Percentiles rank a stretch among this genome's conserved stretches.
These are phyloP conservation scores for Pachyrhizus erosus DNA, from an alignment of 306 rosid genomes.

Conservation along the genomic window DNA sequence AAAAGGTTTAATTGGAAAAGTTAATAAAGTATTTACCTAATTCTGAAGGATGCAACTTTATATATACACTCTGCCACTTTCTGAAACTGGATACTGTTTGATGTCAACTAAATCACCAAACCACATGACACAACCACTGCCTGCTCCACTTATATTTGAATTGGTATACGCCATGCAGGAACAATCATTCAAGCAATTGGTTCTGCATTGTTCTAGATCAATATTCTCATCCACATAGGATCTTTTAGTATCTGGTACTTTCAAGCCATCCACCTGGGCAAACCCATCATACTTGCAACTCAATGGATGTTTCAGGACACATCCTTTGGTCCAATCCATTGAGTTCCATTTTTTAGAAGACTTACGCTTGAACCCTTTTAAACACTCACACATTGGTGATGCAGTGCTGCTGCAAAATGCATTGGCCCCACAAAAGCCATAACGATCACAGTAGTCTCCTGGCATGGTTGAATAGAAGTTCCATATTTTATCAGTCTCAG, in stretches of 20 bases:
- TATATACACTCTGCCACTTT: background rate
- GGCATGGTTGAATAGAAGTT: background rate
- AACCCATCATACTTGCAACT: conserved; percentile 36
- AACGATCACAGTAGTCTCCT: background rate
- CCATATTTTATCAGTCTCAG: background rate
- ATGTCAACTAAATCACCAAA: conserved; percentile 28
- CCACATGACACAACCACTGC: conserved; percentile 50
- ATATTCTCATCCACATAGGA: conserved; percentile 19
- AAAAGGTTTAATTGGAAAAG: background rate
- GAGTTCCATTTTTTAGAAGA: background rate
- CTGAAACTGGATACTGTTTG: background rate
- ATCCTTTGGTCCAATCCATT: conserved; percentile 22
- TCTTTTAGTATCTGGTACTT: conserved; percentile 38
- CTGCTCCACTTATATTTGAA: too few species aligned
- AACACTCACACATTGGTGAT: conserved; percentile 35
- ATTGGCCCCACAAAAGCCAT: conserved; percentile 32
- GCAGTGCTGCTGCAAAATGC: conserved; percentile 5
- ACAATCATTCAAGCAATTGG: conserved; percentile 32
- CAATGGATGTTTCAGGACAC: background rate
- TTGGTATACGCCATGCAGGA: conserved; percentile 41
- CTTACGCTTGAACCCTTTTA: conserved; percentile 35
- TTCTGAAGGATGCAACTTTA: conserved; percentile 19
- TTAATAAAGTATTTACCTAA: conserved; percentile 12
- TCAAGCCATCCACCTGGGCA: background rate
- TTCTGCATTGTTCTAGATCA: conserved; percentile 10